Evolutionary conservation across 2,329 filamentous ascomycete genomes (phyloP).

Genomic region (Trichoderma lentiforme): DNA sequence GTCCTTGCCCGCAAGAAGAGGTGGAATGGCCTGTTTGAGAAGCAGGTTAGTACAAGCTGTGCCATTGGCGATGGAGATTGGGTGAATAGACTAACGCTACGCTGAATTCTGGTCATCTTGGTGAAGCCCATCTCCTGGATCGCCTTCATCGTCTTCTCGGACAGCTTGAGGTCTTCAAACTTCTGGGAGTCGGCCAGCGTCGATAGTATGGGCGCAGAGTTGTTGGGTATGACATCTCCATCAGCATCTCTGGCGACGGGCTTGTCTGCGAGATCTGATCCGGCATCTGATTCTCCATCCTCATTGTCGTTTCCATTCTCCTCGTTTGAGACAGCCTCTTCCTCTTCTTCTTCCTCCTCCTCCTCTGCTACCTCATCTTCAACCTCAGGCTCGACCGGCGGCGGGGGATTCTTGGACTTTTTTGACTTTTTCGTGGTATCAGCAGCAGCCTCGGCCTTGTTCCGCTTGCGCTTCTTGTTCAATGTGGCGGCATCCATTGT

Average conservation of each 20-base stretch:
- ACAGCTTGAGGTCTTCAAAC: conserved; percentile 80
- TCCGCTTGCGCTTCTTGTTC: conserved; percentile 46
- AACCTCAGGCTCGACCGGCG: conserved; percentile 22
- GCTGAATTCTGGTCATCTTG: conserved; percentile 94
- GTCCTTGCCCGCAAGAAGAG: conserved; percentile 83
- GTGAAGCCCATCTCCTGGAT: conserved; percentile 90
- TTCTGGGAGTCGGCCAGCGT: conserved; percentile 62
- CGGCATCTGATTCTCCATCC: conserved; percentile 28
- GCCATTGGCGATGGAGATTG: neutral
- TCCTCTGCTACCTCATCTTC: conserved; percentile 30
- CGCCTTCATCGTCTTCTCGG: conserved; percentile 82
- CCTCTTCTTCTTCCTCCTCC: conserved; percentile 28
- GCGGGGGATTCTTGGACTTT: conserved; percentile 41
- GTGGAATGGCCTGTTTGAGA: conserved; percentile 64
- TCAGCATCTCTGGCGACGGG: conserved; percentile 25
- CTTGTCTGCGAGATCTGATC: conserved; percentile 24
- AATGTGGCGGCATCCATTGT: conserved; percentile 34
- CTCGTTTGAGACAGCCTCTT: conserved; percentile 27
- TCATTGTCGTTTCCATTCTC: conserved; percentile 26
- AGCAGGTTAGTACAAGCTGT: neutral
- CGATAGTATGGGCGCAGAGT: conserved; percentile 47
- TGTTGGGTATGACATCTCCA: conserved; percentile 35
- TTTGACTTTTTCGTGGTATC: conserved; percentile 27
- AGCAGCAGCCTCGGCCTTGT: conserved; percentile 32
- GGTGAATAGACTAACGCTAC: conserved; percentile 41